Percentiles rank a stretch among this genome's conserved stretches.
These are phyloP conservation scores for Fusarium ambrosium DNA, from an alignment of 2,329 filamentous ascomycete genomes.

Conservation along the genomic window DNA sequence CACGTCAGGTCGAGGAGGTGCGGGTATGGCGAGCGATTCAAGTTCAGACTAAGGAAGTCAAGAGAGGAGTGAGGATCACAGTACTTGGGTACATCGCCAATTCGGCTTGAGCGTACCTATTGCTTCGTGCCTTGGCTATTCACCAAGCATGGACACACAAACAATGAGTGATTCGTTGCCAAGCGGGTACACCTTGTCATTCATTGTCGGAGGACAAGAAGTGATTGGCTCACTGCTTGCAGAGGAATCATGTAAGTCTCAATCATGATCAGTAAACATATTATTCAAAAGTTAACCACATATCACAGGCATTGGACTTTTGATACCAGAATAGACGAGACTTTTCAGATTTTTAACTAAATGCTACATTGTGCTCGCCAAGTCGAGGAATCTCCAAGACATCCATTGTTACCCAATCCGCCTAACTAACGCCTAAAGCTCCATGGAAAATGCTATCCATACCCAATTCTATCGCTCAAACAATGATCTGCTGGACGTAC, in stretches of 20 bases:
- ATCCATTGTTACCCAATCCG: slow-evolving; percentile 20
- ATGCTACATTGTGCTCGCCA: slow-evolving; percentile 22
- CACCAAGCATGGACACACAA: background rate
- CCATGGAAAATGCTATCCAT: slow-evolving; percentile 21
- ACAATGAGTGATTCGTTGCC: background rate
- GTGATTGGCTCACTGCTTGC: background rate
- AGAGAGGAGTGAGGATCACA: slow-evolving; percentile 7
- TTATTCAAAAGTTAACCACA: slow-evolving; percentile 12
- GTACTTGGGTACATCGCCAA: background rate
- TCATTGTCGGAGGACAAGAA: background rate
- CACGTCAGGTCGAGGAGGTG: slow-evolving; percentile 44
- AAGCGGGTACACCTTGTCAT: background rate
- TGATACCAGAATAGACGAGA: slow-evolving; percentile 30
- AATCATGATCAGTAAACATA: background rate
- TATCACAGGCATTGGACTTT: slow-evolving; percentile 15
- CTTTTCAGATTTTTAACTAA: slow-evolving; percentile 23
- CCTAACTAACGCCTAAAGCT: slow-evolving; percentile 36
- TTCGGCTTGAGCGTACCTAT: background rate
- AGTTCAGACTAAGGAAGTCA: slow-evolving; percentile 39
- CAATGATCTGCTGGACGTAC: slow-evolving; percentile 52
- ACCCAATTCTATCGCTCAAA: background rate
- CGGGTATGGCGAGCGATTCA: slow-evolving; percentile 45
- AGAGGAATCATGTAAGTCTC: background rate
- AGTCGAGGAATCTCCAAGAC: slow-evolving; percentile 8
- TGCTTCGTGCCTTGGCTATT: background rate